Evolutionary conservation across 2,329 filamentous ascomycete genomes (phyloP), one percentile per base, ranked within the genome.

Genomic region (Nemania bipapillata): DNA sequence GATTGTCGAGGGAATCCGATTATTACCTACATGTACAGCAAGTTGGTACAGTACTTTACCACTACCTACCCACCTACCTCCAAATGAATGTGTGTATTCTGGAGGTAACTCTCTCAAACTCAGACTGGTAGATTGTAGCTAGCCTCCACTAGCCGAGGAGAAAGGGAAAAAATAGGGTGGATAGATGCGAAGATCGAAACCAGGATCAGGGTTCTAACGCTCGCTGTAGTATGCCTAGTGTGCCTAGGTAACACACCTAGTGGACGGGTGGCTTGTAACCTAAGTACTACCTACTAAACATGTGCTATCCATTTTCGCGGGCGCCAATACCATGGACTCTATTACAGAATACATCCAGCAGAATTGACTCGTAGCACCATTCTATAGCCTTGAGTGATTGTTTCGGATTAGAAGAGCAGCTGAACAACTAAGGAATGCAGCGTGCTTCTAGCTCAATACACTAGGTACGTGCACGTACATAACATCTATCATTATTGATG

Each of bases 131-230:
- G n/a, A n/a, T n/a, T n/a, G n/a, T 32, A 32, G 30, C 9, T 32
- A 32, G 30, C 30, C 30, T 9, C n/a, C n/a, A n/a, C n/a, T n/a
- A 40, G 35, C 35, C 8, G 35, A 40, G 35, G 35, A 9, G 35
- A 45, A 45, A 45, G 17, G 40, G 15, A 17, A 45, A n/a, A 32
- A 26, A 42, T 52, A 32, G 28, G 15, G 45, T 26, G 35, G 40
- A 47, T 24, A 28, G n/a, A 42, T 20, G 30, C 9, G 35, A 52
- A 56, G 53, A 66, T 55, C 54, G 28, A 15, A 52, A 9, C 62
- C 17, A 26, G 63, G 66, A 69, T 66, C 63, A 59, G 47, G 49
- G 58, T n/a, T 59, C 11, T 26, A 54, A 55, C 20, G 15, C 26
- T 17, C 30, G 20, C 4, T 53, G 32, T 12, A 53, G 4, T 24